phyloP scores from a whole-genome alignment of 441 rosid species.

The Omphalea diandra region DNA sequence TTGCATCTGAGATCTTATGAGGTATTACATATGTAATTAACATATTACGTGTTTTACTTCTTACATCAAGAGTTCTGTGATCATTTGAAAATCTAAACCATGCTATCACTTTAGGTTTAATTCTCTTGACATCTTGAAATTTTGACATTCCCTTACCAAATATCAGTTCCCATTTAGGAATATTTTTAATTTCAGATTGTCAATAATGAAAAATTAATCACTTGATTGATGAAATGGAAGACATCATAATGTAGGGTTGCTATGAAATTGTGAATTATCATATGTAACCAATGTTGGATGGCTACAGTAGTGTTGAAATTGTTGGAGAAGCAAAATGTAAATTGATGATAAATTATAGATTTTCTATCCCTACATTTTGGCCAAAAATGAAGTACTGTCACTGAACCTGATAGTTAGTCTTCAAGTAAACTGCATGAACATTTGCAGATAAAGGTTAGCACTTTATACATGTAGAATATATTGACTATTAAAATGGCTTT shows the following conservation, averaged over 20 bases:
- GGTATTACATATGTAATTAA: conserved; percentile 35
- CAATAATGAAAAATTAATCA: neutral
- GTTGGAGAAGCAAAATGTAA: neutral
- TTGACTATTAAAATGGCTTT: neutral
- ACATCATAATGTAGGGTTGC: neutral
- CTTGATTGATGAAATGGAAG: too few relatives aligned
- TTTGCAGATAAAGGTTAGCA: neutral
- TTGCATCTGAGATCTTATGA: conserved; percentile 52
- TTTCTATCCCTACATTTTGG: neutral
- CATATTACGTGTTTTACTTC: conserved; percentile 7
- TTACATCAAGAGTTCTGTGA: neutral
- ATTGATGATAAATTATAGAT: neutral
- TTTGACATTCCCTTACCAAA: neutral
- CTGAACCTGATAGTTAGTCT: conserved; percentile 1
- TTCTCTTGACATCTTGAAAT: neutral
- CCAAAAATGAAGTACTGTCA: neutral
- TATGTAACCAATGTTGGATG: too few relatives aligned
- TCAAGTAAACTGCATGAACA: neutral
- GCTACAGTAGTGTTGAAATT: neutral
- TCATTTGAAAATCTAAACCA: conserved; percentile 6
- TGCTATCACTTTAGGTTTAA: neutral
- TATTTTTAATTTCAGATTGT: neutral
- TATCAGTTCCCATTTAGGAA: neutral
- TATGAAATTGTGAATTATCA: neutral
- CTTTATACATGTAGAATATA: neutral